A percentile compares a stretch with the other conserved stretches of the same genome.
phyloP scores from a whole-genome alignment of 2,329 filamentous ascomycete species.

The Fusarium redolens region DNA sequence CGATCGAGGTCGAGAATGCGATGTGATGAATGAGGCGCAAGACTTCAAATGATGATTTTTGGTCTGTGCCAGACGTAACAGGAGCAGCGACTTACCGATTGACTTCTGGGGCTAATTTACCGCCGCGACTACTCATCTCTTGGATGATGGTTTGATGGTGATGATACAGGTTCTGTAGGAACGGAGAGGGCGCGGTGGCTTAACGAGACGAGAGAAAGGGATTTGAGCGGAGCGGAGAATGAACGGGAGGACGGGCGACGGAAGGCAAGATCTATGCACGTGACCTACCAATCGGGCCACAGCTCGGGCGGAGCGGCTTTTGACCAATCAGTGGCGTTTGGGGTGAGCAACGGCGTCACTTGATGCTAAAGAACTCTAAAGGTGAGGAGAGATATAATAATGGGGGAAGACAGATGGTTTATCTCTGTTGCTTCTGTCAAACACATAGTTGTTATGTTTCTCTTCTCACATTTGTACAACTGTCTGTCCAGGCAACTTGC shows the following conservation, averaged over 20 bases:
- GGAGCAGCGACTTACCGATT: conserved; percentile 74
- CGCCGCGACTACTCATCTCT: conserved; percentile 97
- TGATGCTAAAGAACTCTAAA: conserved; percentile 6
- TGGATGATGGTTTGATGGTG: conserved; percentile 56
- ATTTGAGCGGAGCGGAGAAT: conserved; percentile 47
- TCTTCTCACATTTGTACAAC: not conserved
- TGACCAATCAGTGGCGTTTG: conserved; percentile 30
- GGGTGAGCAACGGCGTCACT: conserved; percentile 39
- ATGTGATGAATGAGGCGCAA: conserved; percentile 20
- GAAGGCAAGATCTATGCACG: conserved; percentile 44
- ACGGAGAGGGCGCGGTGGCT: conserved; percentile 43
- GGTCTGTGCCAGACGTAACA: conserved; percentile 6
- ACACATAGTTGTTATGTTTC: not conserved
- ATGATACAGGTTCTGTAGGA: conserved; percentile 49
- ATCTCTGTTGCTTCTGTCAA: not conserved
- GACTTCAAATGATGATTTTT: conserved; percentile 23
- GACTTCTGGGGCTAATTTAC: conserved; percentile 99
- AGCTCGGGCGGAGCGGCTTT: conserved; percentile 5
- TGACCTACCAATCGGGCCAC: conserved; percentile 38
- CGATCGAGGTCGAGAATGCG: conserved; percentile 13
- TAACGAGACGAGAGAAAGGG: conserved; percentile 43
- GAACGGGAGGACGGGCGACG: conserved; percentile 42
- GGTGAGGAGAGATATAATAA: not conserved
- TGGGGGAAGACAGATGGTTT: not conserved
- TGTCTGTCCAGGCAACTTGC: not conserved